A percentile compares a stretch with the other conserved stretches of the same genome.
Conservation (phyloP, 768 basidiomycete species). For the Cystobasidium onofrii region DNA sequence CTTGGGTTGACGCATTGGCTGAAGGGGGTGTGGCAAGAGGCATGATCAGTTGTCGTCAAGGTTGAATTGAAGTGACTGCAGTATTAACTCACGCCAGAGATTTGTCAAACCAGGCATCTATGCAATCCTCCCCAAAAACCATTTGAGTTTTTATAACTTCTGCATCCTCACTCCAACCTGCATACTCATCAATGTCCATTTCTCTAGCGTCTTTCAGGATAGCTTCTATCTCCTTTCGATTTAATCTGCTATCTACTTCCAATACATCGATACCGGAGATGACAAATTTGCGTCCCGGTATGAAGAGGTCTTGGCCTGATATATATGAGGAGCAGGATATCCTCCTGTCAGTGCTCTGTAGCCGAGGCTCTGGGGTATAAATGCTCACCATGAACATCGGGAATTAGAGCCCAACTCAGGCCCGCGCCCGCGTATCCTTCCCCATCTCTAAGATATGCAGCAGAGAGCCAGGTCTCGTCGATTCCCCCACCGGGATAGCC, state of each 20-base stretch:
- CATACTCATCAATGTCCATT: neutral
- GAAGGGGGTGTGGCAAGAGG: neutral
- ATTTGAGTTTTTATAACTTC: neutral
- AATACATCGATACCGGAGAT: slow-evolving; percentile 17
- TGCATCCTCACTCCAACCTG: neutral
- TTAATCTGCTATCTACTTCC: slow-evolving; percentile 6
- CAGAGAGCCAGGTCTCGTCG: slow-evolving; percentile 19
- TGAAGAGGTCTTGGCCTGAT: slow-evolving; percentile 17
- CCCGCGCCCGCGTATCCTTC: slow-evolving; percentile 14
- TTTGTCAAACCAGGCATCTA: slow-evolving; percentile 9
- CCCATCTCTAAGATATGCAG: slow-evolving; percentile 1
- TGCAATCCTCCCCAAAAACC: slow-evolving; percentile 1
- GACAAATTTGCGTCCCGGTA: slow-evolving; percentile 17
- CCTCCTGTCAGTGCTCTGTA: neutral
- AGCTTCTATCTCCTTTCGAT: slow-evolving; percentile 11
- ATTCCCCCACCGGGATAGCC: slow-evolving; percentile 10
- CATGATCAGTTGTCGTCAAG: too few relatives aligned
- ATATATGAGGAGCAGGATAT: too few relatives aligned
- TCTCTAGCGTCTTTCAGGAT: slow-evolving; percentile 8
- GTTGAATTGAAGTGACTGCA: neutral
- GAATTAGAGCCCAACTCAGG: slow-evolving; percentile 21
- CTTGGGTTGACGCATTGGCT: slow-evolving; percentile 18
- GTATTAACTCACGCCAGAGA: slow-evolving; percentile 1
- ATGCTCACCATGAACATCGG: slow-evolving; percentile 24
- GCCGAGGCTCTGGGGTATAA: neutral